A percentile compares a stretch with the other conserved stretches of the same genome.
phyloP scores from a whole-genome alignment of 768 basidiomycete species.

The Infundibulicybe gibba region DNA sequence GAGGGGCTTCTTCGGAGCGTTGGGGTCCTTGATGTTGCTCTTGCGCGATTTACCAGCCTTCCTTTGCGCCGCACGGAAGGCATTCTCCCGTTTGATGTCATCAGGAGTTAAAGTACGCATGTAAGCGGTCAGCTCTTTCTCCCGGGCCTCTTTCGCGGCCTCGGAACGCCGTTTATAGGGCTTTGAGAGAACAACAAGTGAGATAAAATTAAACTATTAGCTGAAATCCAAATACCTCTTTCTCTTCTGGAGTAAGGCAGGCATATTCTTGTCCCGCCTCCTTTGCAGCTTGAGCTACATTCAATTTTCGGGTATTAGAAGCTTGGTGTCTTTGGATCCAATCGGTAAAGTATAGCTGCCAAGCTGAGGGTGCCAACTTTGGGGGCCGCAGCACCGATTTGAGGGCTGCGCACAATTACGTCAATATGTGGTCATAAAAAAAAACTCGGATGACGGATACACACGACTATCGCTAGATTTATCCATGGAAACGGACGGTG shows the following conservation, averaged over 20 bases:
- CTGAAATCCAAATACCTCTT: slow-evolving; percentile 57
- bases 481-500: slow-evolving; percentile 16
- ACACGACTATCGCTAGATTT: slow-evolving; percentile 44
- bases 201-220: slow-evolving; percentile 20
- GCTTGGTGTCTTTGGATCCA: slow-evolving; percentile 89
- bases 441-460: slow-evolving; percentile 18
- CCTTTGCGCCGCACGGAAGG: slow-evolving; percentile 86
- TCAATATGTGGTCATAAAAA: slow-evolving; percentile 11
- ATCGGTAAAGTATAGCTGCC: slow-evolving; percentile 96
- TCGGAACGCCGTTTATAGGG: slow-evolving; percentile 84
- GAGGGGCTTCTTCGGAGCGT: slow-evolving; percentile 94
- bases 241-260: slow-evolving; percentile 70
- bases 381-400: slow-evolving; percentile 85
- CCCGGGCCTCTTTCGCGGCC: slow-evolving; percentile 80
- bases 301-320: slow-evolving; percentile 78
- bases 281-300: slow-evolving; percentile 93
- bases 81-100: slow-evolving; percentile 93
- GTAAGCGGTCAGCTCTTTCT: slow-evolving; percentile 79
- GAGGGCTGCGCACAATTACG: slow-evolving; percentile 36
- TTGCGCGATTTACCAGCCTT: slow-evolving; percentile 90
- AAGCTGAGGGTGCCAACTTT: slow-evolving; percentile 89
- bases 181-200: slow-evolving; percentile 32
- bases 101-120: slow-evolving; percentile 88
- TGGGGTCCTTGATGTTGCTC: slow-evolving; percentile 95
- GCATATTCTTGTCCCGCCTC: slow-evolving; percentile 92